A percentile compares a stretch with the other conserved stretches of the same genome.
Evolutionary conservation across 2,329 filamentous ascomycete genomes (phyloP).

Genomic region (Colletotrichum lupini): DNA sequence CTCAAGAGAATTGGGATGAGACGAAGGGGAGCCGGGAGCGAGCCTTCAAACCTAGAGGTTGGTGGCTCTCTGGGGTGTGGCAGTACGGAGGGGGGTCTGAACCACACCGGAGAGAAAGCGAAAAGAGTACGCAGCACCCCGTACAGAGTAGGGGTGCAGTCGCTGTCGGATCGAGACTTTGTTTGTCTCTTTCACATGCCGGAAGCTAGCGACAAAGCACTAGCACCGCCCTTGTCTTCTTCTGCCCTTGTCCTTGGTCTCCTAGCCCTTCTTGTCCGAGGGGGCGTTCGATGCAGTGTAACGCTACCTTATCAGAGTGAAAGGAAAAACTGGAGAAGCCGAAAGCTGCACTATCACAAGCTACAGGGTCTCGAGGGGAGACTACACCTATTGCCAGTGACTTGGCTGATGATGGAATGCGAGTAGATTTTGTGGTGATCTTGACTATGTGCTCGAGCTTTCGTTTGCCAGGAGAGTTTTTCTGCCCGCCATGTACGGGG

Average conservation of each 20-base stretch:
- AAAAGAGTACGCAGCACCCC: neutral
- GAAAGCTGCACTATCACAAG: constrained; percentile 32
- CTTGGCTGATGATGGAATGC: constrained; percentile 30
- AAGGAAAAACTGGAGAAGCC: constrained; percentile 29
- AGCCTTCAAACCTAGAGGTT: constrained; percentile 31
- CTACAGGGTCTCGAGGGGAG: constrained; percentile 10
- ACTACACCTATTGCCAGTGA: constrained; percentile 23
- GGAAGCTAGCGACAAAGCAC: constrained; percentile 29
- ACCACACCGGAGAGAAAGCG: constrained; percentile 16
- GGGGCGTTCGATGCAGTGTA: constrained; percentile 30
- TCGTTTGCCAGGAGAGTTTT: neutral
- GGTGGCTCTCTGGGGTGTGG: constrained; percentile 19
- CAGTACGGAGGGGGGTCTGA: constrained; percentile 20
- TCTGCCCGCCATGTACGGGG: constrained; percentile 12
- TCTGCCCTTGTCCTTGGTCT: constrained; percentile 24
- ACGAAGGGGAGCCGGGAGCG: constrained; percentile 35
- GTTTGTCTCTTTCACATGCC: constrained; percentile 33
- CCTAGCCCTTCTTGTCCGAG: neutral
- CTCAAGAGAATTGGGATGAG: constrained; percentile 35
- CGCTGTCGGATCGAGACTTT: neutral
- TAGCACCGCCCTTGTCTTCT: constrained; percentile 23
- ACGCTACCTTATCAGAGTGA: constrained; percentile 24
- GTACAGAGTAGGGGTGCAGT: neutral
- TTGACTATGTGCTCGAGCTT: constrained; percentile 19
- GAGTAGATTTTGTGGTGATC: constrained; percentile 9